Evolutionary conservation across 148 eudicot species (phyloP).

Genomic region (Dysphania ambrosioides): DNA sequence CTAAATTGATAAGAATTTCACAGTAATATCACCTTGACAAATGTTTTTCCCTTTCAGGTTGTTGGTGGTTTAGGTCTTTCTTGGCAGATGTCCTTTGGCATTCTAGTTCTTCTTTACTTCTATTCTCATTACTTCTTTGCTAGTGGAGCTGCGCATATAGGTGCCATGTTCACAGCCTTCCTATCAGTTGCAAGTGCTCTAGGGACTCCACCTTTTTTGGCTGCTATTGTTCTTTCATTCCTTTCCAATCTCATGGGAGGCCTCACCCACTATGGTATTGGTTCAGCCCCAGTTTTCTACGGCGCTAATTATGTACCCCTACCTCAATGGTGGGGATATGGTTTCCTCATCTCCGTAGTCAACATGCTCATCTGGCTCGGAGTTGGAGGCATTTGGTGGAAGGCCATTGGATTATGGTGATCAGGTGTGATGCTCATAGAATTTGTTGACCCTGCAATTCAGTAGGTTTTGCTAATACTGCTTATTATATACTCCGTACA

Average conservation of each 20-base stretch:
- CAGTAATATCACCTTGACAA: no score
- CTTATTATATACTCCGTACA: conserved; percentile 11
- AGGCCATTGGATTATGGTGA: conserved; percentile 86
- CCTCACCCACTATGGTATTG: conserved; percentile 91
- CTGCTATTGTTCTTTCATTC: conserved; percentile 83
- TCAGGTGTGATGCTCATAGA: conserved; percentile 12
- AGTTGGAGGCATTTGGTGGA: conserved; percentile 98
- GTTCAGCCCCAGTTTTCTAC: conserved; percentile 93
- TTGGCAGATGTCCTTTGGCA: conserved; percentile 96
- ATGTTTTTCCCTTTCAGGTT: conserved; percentile 61
- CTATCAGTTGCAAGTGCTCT: conserved; percentile 87
- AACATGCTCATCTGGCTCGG: conserved; percentile 95
- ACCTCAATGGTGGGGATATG: conserved; percentile 94
- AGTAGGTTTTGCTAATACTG: conserved; percentile 15
- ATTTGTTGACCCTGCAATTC: conserved; percentile 29
- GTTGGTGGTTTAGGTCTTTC: conserved; percentile 96
- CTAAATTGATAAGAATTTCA: no score
- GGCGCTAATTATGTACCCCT: conserved; percentile 95
- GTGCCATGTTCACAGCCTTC: conserved; percentile 98
- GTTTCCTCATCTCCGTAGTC: conserved; percentile 77
- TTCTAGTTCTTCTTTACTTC: conserved; percentile 91
- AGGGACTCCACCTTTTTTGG: conserved; percentile 80
- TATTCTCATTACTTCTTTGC: conserved; percentile 98
- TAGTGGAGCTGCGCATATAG: conserved; percentile 99
- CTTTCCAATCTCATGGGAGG: conserved; percentile 98